phyloP scores from a whole-genome alignment of 148 eudicot species.

The Arbutus unedo region DNA sequence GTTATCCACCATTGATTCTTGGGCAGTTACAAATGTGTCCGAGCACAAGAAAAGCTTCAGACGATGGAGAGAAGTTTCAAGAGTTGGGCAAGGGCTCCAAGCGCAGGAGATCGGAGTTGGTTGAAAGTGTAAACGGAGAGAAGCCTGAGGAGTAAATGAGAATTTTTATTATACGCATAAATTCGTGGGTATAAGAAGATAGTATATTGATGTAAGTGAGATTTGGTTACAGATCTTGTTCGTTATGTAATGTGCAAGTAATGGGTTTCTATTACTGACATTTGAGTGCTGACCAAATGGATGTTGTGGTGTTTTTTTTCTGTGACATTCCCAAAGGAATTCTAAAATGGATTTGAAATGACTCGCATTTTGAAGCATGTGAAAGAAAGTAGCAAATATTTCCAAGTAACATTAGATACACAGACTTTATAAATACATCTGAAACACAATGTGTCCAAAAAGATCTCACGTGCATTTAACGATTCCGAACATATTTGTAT shows the following conservation, averaged over 20 bases:
- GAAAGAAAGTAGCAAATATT: too few species aligned
- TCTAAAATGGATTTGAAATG: too few species aligned
- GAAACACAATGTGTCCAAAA: too few species aligned
- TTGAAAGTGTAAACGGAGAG: conserved; percentile 4
- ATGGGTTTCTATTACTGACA: background rate
- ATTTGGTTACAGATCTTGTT: background rate
- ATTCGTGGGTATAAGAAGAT: background rate
- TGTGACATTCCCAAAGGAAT: too few species aligned
- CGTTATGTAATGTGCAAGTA: background rate
- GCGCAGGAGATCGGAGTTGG: conserved; percentile 15
- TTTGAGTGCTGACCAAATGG: background rate
- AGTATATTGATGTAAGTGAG: too few species aligned
- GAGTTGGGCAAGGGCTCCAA: background rate
- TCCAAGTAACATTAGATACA: too few species aligned
- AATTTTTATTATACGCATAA: background rate
- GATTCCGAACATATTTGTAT: too few species aligned
- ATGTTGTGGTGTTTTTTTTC: background rate
- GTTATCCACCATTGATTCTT: conserved; percentile 2
- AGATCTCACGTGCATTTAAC: too few species aligned
- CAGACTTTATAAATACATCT: too few species aligned
- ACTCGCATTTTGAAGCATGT: too few species aligned
- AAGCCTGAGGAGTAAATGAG: conserved; percentile 1
- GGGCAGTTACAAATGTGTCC: background rate
- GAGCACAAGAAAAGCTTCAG: background rate
- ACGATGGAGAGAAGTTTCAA: background rate